Evolutionary conservation across 2,329 filamentous ascomycete species (phyloP), one percentile per base, ranked within the genome.

Genomic region (Aspergillus fijiensis): DNA sequence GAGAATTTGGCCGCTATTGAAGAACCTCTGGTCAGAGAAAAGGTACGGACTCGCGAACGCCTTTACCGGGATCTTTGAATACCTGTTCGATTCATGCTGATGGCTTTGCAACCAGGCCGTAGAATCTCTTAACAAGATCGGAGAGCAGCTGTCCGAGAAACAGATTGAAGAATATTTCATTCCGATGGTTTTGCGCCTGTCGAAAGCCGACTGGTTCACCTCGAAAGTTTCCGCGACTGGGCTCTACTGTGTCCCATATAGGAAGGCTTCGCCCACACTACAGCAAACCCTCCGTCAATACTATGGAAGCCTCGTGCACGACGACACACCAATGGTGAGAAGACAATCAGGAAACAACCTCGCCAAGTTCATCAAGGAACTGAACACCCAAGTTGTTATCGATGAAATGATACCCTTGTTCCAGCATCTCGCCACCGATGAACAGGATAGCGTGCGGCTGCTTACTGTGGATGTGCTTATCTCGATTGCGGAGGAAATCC

Each of bases 131-230:
- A 99, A 99, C 86, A 99, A 97, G 83, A 98, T 99, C 77, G 98
- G 95, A 85, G 87, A 88, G 74, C 88, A 96, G 76, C 85, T 99
- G 58, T 96, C 92, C 54, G 82, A 92, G 70, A 86, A 92, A 77
- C 95, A 99, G 82, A 89, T 98, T 74, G 95, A 99, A 83, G 91
- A 97, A 72, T 91, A 93, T 80, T 98, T 98, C 81, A 94, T 99
- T 69, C 95, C 95, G 63, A 89, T 99, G 73, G 93, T 93, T 61
- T 87, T 96, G 73, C 92, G 95, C 74, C 90, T 99, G 63, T 96
- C 95, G 67, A 99, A 98, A 85, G 95, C 95, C 79, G 95, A 99
- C 81, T 99, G 95, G 95, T 99, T 99, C 79, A 99, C 95, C 60
- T 98, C 95, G 66, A 99, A 98, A 82, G 95, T 99, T 66, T 99